phyloP scores from a whole-genome alignment of 2,329 filamentous ascomycete genomes.

The Pseudogymnoascus sp. region DNA sequence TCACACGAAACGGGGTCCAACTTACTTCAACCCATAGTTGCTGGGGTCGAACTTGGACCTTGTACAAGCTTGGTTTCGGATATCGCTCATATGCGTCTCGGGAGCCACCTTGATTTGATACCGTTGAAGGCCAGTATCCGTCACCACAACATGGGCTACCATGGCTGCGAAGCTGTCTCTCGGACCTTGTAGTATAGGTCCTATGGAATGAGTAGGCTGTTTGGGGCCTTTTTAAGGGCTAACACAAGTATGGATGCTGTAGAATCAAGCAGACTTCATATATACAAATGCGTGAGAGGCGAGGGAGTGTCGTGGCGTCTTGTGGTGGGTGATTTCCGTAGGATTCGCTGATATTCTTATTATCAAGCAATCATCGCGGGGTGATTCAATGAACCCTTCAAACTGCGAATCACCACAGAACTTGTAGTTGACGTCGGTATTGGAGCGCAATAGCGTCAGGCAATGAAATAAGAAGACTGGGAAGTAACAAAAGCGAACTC shows the following conservation, averaged over 20 bases:
- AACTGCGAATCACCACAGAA: not conserved
- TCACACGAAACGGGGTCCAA: not conserved
- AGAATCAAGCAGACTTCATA: not conserved
- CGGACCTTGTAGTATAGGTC: not conserved
- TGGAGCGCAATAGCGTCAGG: not conserved
- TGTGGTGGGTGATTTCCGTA: constrained; percentile 16
- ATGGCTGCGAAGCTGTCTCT: constrained; percentile 40
- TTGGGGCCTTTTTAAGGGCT: not conserved
- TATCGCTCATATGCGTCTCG: constrained; percentile 71
- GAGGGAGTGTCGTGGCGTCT: not conserved
- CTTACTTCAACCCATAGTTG: constrained; percentile 74
- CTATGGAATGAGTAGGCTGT: not conserved
- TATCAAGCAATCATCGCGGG: constrained; percentile 22
- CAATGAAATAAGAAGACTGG: not conserved
- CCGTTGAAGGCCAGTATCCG: constrained; percentile 70
- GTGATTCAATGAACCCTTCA: constrained; percentile 13
- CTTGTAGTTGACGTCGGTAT: not conserved
- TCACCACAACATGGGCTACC: constrained; percentile 82
- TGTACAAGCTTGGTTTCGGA: constrained; percentile 78
- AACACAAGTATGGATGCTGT: not conserved
- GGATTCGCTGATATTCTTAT: constrained; percentile 23
- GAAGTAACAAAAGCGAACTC: not conserved
- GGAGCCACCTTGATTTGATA: constrained; percentile 77
- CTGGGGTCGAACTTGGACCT: constrained; percentile 58
- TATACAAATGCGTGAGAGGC: not conserved